A percentile compares a stretch with the other conserved stretches of the same genome.
These are phyloP conservation scores for Trametes polyzona DNA, from an alignment of 1,284 basidiomycete species.

Conservation along the genomic window DNA sequence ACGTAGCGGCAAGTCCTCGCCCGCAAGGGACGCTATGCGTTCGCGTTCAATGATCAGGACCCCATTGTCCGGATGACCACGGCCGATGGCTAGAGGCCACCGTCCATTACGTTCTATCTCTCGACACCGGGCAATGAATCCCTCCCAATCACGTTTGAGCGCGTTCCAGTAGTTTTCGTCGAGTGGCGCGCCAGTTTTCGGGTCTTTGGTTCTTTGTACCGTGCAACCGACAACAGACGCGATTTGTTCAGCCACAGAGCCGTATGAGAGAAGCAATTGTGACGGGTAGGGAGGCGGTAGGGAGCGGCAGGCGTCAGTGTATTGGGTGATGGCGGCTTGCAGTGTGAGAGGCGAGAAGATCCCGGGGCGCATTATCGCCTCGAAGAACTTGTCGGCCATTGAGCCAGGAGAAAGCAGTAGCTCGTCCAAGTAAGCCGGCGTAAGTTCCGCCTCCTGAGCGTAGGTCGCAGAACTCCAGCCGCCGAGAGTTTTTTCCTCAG, in stretches of 20 bases:
- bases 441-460: slow-evolving; percentile 72
- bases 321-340: slow-evolving; percentile 79
- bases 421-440: slow-evolving; percentile 87
- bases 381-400: slow-evolving; percentile 77
- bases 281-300: slow-evolving; percentile 61
- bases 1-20: slow-evolving; percentile 69
- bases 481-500: slow-evolving; percentile 33
- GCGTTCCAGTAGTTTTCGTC: slow-evolving; percentile 82
- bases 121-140: slow-evolving; percentile 86
- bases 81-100: slow-evolving; percentile 77
- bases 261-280: slow-evolving; percentile 62
- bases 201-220: slow-evolving; percentile 72
- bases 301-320: slow-evolving; percentile 71
- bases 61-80: slow-evolving; percentile 50
- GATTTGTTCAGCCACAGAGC: slow-evolving; percentile 76
- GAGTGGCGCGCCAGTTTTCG: slow-evolving; percentile 78
- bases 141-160: slow-evolving; percentile 91
- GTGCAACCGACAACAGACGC: slow-evolving; percentile 87
- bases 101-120: slow-evolving; percentile 85
- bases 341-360: slow-evolving; percentile 85
- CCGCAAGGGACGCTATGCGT: slow-evolving; percentile 65
- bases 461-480: slow-evolving; percentile 61
- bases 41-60: slow-evolving; percentile 79
- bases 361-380: slow-evolving; percentile 84
- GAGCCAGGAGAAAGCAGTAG: slow-evolving; percentile 74